Evolutionary conservation across 75 land plant genomes (phyloP), one percentile per base, ranked within the genome.

Genomic region (Picea sitchensis): DNA sequence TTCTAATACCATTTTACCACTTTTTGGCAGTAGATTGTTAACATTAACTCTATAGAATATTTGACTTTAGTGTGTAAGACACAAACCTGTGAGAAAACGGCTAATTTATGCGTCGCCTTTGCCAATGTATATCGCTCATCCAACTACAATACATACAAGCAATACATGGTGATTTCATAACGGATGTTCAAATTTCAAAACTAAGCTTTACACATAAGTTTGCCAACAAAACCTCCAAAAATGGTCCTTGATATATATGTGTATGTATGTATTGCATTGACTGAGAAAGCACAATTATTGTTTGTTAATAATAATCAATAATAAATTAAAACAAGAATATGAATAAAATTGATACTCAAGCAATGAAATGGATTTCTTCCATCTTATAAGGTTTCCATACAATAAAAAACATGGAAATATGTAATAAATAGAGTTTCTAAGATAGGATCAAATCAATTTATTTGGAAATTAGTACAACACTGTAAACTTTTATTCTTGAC

Each of bases 71-170:
- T 14, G 8, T 2, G 14, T 21, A 23, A 30, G 41, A 26, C 3
- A 81, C 61, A 32, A 18, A 81, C 82, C 82, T 81, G 81, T 17
- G 87, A 83, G 82, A 85, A 85, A 23, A 85, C 87, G 15, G 87
- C 87, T 30, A 85, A 80, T 51, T 77, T 61, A 15, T 85, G 87
- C 17, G 87, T 82, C 31, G 87, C 87, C 72, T 83, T 85, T 63
- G 81, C 87, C n/a, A 85, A 67, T 38, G 17, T 74, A 74, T 73
- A 85, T 23, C 87, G 86, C 57, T 79, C 85, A 41, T 85, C 81
- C 61, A 79, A 38, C 86, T 81, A 30, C 12, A 20, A 61, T 12
- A 69, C 21, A 69, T 41, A 38, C 8, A 69, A 20, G 41, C 41
- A 20, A 38, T 41, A 69, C 11, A 69, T 38, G 11, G 32, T 20